Evolutionary conservation across 2,329 filamentous ascomycete species (phyloP), one percentile per base, ranked within the genome.

Genomic region (Cladosporium sp.): DNA sequence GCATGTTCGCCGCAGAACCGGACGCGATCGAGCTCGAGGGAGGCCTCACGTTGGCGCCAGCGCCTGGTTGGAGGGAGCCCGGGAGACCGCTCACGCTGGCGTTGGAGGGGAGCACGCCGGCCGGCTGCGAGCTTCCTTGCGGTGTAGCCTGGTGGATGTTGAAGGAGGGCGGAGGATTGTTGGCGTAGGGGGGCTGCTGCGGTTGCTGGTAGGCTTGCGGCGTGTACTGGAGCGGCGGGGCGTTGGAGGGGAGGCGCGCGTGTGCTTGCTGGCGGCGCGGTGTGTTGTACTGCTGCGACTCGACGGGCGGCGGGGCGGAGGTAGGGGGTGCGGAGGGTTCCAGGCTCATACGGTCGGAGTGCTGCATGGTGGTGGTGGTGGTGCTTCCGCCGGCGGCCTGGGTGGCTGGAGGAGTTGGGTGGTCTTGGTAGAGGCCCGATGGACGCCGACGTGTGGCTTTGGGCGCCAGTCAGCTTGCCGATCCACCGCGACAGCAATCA

Each of bases 61-160:
- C 72, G 33, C 71, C 64, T 58, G 79, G 76, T 64, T 85, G 83
- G 40, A 86, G 71, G 48, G 81, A 77, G 54, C 81, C 82, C 14
- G 83, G 83, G 4, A 86, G 68, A 53, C 72, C 67, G 55, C 67
- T 66, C 42, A 69, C 60, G 18, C 66, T 52, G 58, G 61, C 56
- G 54, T 61, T 62, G 40, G 61, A 61, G n/a, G 46, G 46, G 7
- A 41, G 38, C 6, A 41, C 38, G 16, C 40, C 31, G 13, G 9
- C 31, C n/a, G 48, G 48, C 13, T 43, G 48, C 7, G 48, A 50
- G 61, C 52, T 33, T 59, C 58, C 52, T 46, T 55, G 49, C 54
- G 54, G 44, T 51, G 43, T 37, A 4, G 48, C 66, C 59, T 82
- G 78, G 59, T 84, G 81, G 45, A 84, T 71, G 61, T 75, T 82